A percentile compares a stretch with the other conserved stretches of the same genome.
Conservation (phyloP, 2,329 filamentous ascomycete genomes). For the Annulohypoxylon truncatum region DNA sequence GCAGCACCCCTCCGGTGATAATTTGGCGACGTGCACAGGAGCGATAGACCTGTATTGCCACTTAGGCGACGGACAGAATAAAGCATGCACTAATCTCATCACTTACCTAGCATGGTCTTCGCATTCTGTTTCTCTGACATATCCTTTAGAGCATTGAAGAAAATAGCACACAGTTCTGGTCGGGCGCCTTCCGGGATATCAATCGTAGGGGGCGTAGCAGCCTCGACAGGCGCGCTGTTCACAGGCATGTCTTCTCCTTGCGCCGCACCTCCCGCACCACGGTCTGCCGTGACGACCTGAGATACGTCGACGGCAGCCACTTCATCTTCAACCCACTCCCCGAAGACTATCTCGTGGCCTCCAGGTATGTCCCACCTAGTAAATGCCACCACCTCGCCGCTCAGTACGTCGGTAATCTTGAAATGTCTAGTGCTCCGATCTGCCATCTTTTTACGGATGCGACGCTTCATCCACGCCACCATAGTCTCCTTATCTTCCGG, state of each 20-base stretch:
- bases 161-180: constrained; percentile 44
- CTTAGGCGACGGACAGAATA: constrained; percentile 5
- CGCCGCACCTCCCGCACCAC: constrained; percentile 17
- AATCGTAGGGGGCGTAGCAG: constrained; percentile 2
- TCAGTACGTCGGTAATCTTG: constrained; percentile 49
- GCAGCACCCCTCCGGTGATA: constrained; percentile 53
- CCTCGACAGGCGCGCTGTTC: constrained; percentile 32
- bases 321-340: constrained; percentile 35
- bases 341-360: constrained; percentile 43
- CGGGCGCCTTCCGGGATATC: constrained; percentile 49
- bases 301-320: constrained; percentile 28
- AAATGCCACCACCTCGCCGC: constrained; percentile 49
- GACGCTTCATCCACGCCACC: constrained; percentile 47
- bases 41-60: constrained; percentile 49
- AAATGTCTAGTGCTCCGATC: constrained; percentile 48
- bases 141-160: constrained; percentile 47
- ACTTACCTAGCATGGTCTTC: constrained; percentile 48
- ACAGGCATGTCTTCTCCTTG: constrained; percentile 17
- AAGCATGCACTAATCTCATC: background rate
- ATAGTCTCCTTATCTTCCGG: constrained; percentile 40
- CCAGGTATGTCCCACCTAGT: constrained; percentile 52
- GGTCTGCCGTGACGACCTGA: constrained; percentile 11
- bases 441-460: constrained; percentile 46
- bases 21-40: constrained; percentile 52
- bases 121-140: constrained; percentile 48